Base-by-base conservation (phyloP, 2,329 filamentous ascomycete species). In the Diaporthe longicolla region DNA sequence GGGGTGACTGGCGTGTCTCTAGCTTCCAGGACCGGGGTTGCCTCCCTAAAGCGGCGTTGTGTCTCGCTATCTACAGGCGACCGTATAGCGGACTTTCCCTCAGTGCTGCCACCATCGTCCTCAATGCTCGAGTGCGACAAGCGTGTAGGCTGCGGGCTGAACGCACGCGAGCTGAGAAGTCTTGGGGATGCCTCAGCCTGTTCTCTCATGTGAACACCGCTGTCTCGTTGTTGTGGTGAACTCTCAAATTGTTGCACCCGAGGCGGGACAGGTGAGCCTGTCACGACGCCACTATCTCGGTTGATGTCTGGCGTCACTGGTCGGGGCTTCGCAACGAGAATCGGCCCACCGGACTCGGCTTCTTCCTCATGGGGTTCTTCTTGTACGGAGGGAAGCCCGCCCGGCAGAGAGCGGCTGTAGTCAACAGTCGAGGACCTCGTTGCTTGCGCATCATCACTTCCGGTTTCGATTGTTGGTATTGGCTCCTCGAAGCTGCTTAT, bases 171-270 rank as follows among this genome's bases (percentile, higher is more conserved):
- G 73, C 77, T 79, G 72, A 72, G 74, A 71, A 76, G 77, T 78
- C 75, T 76, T 74, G 78, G 71, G 55, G 76, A 77, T 59, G 66
- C 77, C 48, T 85, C 85, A n/a, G 79, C 76, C 83, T 82, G 84
- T 54, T 89, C 88, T 29, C 85, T 86, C 57, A 90, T 82, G 77
- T 90, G 87, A 40, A 91, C 86, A 35, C 88, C 89, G 80, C 90
- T 91, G 78, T 92, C 89, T 57, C 87, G 85, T 65, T 84, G 82
- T 40, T 81, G 78, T 40, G 84, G 81, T 26, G 84, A 80, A 17
- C 81, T 80, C 19, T 80, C 76, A 0, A 78, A 73, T 68, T 80
- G 80, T 76, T 81, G 85, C 71, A 80, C 81, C 69, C 82, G 81
- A 52, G 83, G 80, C 7, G 61, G 65, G 55, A 82, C 82, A 19